Conservation (phyloP, 2,329 filamentous ascomycete species). For the Cordyceps pruinosa region DNA sequence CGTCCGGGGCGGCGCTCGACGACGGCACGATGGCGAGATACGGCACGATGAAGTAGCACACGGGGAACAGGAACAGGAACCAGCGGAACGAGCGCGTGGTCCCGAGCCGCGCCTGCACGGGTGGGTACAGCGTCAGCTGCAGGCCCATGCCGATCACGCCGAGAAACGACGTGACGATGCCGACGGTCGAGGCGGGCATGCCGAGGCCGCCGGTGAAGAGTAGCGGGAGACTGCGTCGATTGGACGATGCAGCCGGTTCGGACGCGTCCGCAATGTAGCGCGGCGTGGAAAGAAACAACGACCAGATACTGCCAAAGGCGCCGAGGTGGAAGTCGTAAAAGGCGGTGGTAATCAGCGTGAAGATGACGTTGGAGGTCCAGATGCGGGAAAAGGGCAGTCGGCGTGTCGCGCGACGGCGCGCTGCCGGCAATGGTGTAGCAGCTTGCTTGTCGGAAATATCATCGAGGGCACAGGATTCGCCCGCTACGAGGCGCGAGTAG, state of each 20-base stretch:
- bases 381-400: constrained; percentile 34
- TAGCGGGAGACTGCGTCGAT: constrained; percentile 34
- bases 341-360: constrained; percentile 54
- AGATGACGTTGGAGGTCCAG: constrained; percentile 42
- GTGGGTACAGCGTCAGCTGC: constrained; percentile 63
- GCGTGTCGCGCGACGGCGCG: constrained; percentile 9
- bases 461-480: constrained; percentile 8
- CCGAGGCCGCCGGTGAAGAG: constrained; percentile 60
- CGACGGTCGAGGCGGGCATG: constrained; percentile 59
- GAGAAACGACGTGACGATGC: constrained; percentile 61
- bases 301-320: constrained; percentile 62
- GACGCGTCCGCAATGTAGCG: constrained; percentile 33
- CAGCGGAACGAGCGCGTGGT: constrained; percentile 59
- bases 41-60: constrained; percentile 61
- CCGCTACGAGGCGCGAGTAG: constrained; percentile 25
- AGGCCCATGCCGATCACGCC: constrained; percentile 62
- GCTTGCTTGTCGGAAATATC: constrained; percentile 1
- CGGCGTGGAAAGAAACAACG: constrained; percentile 61
- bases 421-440: constrained; percentile 10
- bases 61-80: constrained; percentile 59
- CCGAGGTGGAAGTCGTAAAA: constrained; percentile 65
- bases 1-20: constrained; percentile 31
- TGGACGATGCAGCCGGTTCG: constrained; percentile 21
- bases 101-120: constrained; percentile 56
- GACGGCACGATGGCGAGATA: constrained; percentile 59